Percentiles rank a stretch among this genome's conserved stretches.
phyloP scores from a whole-genome alignment of 1,139 yeast species.

The Candida labiduridarum region DNA sequence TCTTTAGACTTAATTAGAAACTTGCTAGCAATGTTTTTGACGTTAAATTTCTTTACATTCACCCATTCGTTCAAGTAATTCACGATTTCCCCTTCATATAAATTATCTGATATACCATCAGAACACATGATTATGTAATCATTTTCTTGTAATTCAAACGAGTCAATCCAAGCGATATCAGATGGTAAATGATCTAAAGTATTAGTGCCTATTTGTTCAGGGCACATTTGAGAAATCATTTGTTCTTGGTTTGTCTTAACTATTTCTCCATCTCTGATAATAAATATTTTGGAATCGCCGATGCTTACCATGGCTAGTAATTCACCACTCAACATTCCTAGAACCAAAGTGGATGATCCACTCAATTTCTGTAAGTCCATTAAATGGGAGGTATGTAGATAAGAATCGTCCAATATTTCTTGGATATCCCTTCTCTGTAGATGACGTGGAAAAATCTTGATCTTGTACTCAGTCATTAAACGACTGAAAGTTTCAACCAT shows the following conservation, averaged over 20 bases:
- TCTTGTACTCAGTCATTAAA: slow-evolving; percentile 48
- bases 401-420: slow-evolving; percentile 53
- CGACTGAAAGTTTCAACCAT: slow-evolving; percentile 56
- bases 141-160: slow-evolving; percentile 38
- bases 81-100: slow-evolving; percentile 50
- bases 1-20: slow-evolving; percentile 49
- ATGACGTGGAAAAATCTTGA: slow-evolving; percentile 46
- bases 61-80: slow-evolving; percentile 38
- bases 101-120: slow-evolving; percentile 58
- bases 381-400: slow-evolving; percentile 51
- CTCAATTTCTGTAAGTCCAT: slow-evolving; percentile 53
- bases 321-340: slow-evolving; percentile 56
- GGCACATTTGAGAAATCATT: slow-evolving; percentile 50
- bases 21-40: slow-evolving; percentile 43
- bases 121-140: slow-evolving; percentile 53
- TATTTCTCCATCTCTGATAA: slow-evolving; percentile 51
- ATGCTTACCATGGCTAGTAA: slow-evolving; percentile 51
- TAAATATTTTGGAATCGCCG: slow-evolving; percentile 56
- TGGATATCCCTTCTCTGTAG: slow-evolving; percentile 47
- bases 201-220: slow-evolving; percentile 60
- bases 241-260: slow-evolving; percentile 51
- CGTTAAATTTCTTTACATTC: slow-evolving; percentile 26
- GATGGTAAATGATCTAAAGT: slow-evolving; percentile 49
- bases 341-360: slow-evolving; percentile 57
- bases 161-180: slow-evolving; percentile 51